These are phyloP conservation scores for Artemisia annua DNA, from an alignment of 129 eudicot species.

Conservation along the genomic window DNA sequence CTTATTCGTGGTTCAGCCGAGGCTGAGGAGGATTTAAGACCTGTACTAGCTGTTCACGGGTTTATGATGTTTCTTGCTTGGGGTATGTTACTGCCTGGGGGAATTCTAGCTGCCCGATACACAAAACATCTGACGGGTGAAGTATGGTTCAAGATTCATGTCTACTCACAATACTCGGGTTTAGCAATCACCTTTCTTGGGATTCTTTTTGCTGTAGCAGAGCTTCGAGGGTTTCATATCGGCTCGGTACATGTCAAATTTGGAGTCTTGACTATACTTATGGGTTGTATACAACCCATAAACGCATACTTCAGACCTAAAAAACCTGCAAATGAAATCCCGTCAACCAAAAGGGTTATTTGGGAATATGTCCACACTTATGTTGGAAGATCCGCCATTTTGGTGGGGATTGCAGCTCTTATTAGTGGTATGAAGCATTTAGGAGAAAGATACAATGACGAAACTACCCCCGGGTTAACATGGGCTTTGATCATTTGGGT, in stretches of 20 bases:
- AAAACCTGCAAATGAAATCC: constrained; percentile 56
- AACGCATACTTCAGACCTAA: constrained; percentile 87
- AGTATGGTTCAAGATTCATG: constrained; percentile 81
- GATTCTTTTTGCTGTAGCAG: constrained; percentile 90
- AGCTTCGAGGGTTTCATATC: constrained; percentile 74
- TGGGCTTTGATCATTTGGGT: constrained; percentile 94
- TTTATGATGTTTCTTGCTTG: constrained; percentile 98
- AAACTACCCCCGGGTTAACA: constrained; percentile 63
- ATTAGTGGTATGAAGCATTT: constrained; percentile 89
- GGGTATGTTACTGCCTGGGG: constrained; percentile 93
- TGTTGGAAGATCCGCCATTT: constrained; percentile 66
- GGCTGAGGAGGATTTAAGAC: constrained; percentile 89
- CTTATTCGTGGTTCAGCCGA: constrained; percentile 86
- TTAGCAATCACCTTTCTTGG: constrained; percentile 79
- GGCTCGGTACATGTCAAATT: constrained; percentile 76
- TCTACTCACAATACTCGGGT: constrained; percentile 91
- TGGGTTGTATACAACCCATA: constrained; percentile 70
- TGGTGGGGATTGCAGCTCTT: constrained; percentile 69
- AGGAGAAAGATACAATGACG: constrained; percentile 83
- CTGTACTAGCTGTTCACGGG: constrained; percentile 92
- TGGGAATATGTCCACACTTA: constrained; percentile 86
- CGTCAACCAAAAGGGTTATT: constrained; percentile 52
- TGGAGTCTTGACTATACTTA: constrained; percentile 62
- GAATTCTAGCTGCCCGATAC: constrained; percentile 88
- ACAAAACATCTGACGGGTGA: constrained; percentile 78